Evolutionary conservation across 2,329 filamentous ascomycete species (phyloP), one percentile per base, ranked within the genome.

Genomic region (Fusarium dimerum): DNA sequence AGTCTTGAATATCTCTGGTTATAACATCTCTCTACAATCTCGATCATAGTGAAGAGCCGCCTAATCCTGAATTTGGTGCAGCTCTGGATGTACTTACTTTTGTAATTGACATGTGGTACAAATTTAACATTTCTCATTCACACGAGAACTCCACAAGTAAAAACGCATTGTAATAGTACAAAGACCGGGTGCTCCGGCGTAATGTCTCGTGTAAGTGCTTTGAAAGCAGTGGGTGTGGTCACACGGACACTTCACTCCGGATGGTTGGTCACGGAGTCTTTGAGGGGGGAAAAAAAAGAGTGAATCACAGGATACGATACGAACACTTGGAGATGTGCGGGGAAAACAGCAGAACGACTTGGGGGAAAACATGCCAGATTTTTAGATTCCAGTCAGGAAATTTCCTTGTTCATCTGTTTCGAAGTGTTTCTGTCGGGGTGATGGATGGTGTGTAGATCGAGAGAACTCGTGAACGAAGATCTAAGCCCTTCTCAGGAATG

Each of bases 401-500:
- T 12, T 32, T 38, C 41, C 46, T 38, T 44, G 43, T 51, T 46
- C 46, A 42, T 46, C 39, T 45, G 40, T 46, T 47, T 17, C 30
- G 50, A 55, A 48, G 47, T 51, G 55, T 34, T 40, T 13, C 12
- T 40, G 15, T 43, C 34, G 16, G 16, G 47, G 40, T 43, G 57
- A 26, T 26, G 20, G 20, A 26, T 26, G 20, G 20, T 26, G 20
- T 26, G 20, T 26, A 26, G 20, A 26, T 26, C 20, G 20, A 26
- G 20, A 26, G 20, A 26, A 26, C 20, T 26, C 20, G 20, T 26
- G 20, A 26, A 26, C 20, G 20, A 26, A 26, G 20, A 26, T 26
- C 20, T 7, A 26, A 26, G 20, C 20, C 20, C 20, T 26, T 26
- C 20, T 47, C 18, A 15, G 47, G 49, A 26, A 56, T 59, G 52